phyloP scores from a whole-genome alignment of 176 grass and related monocot species.

The Guadua angustifolia region DNA sequence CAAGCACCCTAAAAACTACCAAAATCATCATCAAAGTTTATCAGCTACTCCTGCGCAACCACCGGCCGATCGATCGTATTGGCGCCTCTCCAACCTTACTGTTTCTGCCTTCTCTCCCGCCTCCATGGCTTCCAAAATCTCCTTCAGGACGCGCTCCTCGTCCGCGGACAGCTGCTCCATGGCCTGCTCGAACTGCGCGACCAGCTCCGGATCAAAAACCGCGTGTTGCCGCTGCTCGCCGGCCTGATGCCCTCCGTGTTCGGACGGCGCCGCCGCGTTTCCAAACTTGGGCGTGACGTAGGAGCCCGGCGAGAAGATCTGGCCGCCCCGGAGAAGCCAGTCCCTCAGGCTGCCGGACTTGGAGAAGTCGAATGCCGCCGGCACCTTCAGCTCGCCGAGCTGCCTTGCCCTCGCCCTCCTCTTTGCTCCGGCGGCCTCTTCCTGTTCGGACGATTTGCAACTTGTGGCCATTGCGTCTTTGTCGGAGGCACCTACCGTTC shows the following conservation, averaged over 20 bases:
- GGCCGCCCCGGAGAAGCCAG: constrained; percentile 72
- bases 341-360: constrained; percentile 76
- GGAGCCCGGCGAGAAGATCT: constrained; percentile 72
- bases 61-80: background rate
- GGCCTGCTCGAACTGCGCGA: constrained; percentile 63
- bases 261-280: background rate
- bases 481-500: background rate
- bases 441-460: background rate
- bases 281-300: constrained; percentile 78
- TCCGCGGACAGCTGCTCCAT: constrained; percentile 71
- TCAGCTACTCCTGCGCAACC: constrained; percentile 7
- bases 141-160: constrained; percentile 60
- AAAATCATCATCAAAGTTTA: background rate
- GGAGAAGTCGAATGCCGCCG: constrained; percentile 65
- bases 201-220: constrained; percentile 72
- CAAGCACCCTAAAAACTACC: background rate
- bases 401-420: constrained; percentile 57
- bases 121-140: constrained; percentile 54
- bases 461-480: no score
- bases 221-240: background rate
- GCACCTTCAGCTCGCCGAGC: constrained; percentile 56
- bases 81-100: background rate
- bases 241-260: background rate
- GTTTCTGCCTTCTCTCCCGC: constrained; percentile 21
- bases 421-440: constrained; percentile 33